Evolutionary conservation across 352 stramenopile genomes (phyloP), one percentile per base, ranked within the genome.

Genomic region (Aphanomyces cochlioides): DNA sequence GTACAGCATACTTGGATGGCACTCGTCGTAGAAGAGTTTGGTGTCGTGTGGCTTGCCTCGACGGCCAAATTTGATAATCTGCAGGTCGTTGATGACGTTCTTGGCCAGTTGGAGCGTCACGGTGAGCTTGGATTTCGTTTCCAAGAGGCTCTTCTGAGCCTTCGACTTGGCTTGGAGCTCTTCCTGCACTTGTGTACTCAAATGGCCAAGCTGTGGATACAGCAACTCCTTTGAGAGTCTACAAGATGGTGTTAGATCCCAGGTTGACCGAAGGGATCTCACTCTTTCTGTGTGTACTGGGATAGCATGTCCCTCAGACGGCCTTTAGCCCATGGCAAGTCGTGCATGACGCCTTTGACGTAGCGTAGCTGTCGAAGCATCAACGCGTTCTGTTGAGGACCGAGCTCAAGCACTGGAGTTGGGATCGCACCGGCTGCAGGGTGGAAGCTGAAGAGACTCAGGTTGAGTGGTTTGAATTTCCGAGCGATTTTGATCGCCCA

Each of bases 291-390:
- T 15, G 83, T 93, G 72, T 93, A 93, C 3, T 76, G 73, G 1
- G 83, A 79, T 21, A 93, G 56, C 19, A 93, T 66, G 13, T 84
- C 74, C 15, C 83, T 83, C 10, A 93, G 63, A 41, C 89, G 82
- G 4, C 81, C 74, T 71, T 93, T 93, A 1, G 84, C 85, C 85
- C 85, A 93, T 41, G 85, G 84, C n/a, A 92, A 74, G 21, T 93
- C 81, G 60, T 92, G 82, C 85, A 92, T 93, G 54, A 90, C 83
- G 7, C 78, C 81, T 73, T 91, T 92, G 47, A 93, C 79, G 72
- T 89, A 93, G n/a, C 85, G 84, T 21, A 93, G 66, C 56, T 93
- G 85, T 3, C 78, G 75, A n/a, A 93, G 50, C 85, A 93, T 93
- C 56, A 93, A 78, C 5, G 80, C 78, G 54, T 93, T 85, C 69